Conservation (phyloP, 2,329 filamentous ascomycete genomes). For the Aspergillus sp. region DNA sequence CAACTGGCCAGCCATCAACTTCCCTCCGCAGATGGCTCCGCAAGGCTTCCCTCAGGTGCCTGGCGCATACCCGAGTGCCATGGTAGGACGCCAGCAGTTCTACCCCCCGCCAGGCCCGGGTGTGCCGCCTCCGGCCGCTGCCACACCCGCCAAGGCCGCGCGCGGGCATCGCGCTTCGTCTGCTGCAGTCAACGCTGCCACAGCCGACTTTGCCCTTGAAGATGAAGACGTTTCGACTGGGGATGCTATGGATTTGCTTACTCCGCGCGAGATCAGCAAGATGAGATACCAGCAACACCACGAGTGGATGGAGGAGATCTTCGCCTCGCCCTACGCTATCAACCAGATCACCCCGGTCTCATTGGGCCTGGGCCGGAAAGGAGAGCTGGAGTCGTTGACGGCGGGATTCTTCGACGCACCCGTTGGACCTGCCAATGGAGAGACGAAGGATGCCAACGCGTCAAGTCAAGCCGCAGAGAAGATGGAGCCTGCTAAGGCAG, state of each 20-base stretch:
- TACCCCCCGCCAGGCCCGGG: constrained; percentile 35
- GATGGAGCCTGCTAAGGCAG: constrained; percentile 73
- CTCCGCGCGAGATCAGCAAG: constrained; percentile 84
- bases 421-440: constrained; percentile 30
- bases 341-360: constrained; percentile 84
- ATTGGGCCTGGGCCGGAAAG: constrained; percentile 80
- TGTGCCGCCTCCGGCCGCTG: constrained; percentile 27
- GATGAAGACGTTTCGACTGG: constrained; percentile 87
- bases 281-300: constrained; percentile 91
- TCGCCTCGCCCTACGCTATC: constrained; percentile 85
- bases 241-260: constrained; percentile 86
- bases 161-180: constrained; percentile 49
- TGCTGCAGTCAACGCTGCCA: constrained; percentile 35
- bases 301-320: constrained; percentile 98
- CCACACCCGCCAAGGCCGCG: constrained; percentile 36
- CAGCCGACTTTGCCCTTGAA: constrained; percentile 61
- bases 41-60: constrained; percentile 55
- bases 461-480: constrained; percentile 57
- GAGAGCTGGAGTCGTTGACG: constrained; percentile 78
- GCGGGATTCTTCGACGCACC: constrained; percentile 77
- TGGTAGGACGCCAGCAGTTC: constrained; percentile 40
- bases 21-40: constrained; percentile 57
- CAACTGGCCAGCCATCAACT: constrained; percentile 84
- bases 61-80: constrained; percentile 44
- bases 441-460: constrained; percentile 32